Conservation (phyloP, 257 asterid species). For the Scutellaria baicalensis region DNA sequence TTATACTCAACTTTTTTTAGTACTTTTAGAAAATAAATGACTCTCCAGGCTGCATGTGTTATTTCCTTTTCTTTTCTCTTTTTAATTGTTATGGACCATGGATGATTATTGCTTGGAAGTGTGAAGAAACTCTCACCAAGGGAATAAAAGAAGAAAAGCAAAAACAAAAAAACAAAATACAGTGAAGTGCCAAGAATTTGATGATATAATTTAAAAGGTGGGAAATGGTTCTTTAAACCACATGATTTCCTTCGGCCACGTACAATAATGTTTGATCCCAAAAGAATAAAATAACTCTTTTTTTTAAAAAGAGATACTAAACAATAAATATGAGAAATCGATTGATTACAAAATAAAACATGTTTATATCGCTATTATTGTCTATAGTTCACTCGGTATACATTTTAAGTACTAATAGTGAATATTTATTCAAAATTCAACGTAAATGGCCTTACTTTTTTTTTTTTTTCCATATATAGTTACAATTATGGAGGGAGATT, state of each 20-base stretch:
- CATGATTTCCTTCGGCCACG: slow-evolving; percentile 10
- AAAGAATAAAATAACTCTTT: background rate
- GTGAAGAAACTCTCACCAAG: background rate
- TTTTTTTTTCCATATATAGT: too few relatives aligned
- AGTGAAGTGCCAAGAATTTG: background rate
- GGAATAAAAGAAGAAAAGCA: too few relatives aligned
- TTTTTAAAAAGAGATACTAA: background rate
- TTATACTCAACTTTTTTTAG: too few relatives aligned
- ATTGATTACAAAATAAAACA: too few relatives aligned
- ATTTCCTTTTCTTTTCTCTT: background rate
- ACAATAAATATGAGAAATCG: too few relatives aligned
- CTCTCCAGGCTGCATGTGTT: background rate
- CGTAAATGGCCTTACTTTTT: too few relatives aligned
- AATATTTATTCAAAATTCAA: too few relatives aligned
- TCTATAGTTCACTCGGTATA: too few relatives aligned
- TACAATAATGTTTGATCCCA: background rate
- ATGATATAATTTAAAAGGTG: slow-evolving; percentile 9
- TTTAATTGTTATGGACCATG: background rate
- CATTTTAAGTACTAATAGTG: too few relatives aligned
- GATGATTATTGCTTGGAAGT: background rate
- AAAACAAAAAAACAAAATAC: background rate
- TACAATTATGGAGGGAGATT: too few relatives aligned
- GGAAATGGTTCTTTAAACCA: slow-evolving; percentile 8
- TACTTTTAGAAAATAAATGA: too few relatives aligned
- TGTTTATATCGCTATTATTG: too few relatives aligned